Base-by-base conservation (phyloP, 129 eudicot genomes). In the Helichrysum umbraculigerum region DNA sequence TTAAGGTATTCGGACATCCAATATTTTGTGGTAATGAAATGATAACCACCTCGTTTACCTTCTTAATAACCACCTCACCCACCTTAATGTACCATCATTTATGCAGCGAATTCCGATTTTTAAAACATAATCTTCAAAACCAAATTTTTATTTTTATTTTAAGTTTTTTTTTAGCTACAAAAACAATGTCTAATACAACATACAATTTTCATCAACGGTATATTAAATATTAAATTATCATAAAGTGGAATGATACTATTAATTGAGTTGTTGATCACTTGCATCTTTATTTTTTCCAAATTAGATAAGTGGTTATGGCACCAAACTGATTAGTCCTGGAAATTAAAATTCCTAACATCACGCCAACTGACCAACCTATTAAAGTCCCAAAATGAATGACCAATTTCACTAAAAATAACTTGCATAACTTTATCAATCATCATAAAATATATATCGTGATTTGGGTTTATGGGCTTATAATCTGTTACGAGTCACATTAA, bases 241-340 rank as follows among this genome's bases (percentile, higher is more conserved):
- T 21, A 19, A 58, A 58, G 10, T 58, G 63, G 10, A 58, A 70
- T 70, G 39, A 47, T 47, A 50, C 74, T 25, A 15, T 25, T 32
- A 16, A 70, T 70, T 22, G n/a, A 57, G 35, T 21, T 52, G 65
- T 61, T 66, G 39, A 9, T 42, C 33, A 32, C 21, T 28, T 14
- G 41, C 77, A 73, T 73, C 77, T 15, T 73, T 73, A 14, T 20
- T 2, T 21, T 4, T 34, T 7, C 28, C 15, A 2, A 11, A 34
- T 73, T 20, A 39, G 9, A 72, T 72, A 17, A 58, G n/a, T 73
- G 52, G 68, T 74, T 39, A 60, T 74, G 58, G 69, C 70, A 74
- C 78, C 70, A 74, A 74, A 39, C 20, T 4, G 25, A 42, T 61
- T 74, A 39, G 68, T 21, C 20, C 7, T 59, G 20, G 21, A 58